Evolutionary conservation across 2,329 filamentous ascomycete species (phyloP).

Genomic region (Rasamsonia emersonii): DNA sequence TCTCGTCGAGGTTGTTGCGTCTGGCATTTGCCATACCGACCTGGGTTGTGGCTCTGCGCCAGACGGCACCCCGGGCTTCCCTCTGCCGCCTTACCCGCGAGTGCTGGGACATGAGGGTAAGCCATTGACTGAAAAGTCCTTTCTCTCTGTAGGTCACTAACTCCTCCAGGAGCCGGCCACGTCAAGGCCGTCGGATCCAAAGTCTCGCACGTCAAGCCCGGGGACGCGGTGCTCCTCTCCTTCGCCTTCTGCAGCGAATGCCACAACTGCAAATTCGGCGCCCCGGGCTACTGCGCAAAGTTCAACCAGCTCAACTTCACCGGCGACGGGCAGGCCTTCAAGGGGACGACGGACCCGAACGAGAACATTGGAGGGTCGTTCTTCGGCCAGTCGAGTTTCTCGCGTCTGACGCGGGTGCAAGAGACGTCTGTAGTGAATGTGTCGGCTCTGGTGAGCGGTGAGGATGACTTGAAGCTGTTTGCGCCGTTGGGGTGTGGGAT

Average conservation of each 20-base stretch:
- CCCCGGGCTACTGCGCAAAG: slow-evolving; percentile 40
- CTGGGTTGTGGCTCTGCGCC: slow-evolving; percentile 37
- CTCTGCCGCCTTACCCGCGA: slow-evolving; percentile 32
- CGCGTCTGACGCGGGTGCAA: slow-evolving; percentile 31
- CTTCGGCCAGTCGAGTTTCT: slow-evolving; percentile 43
- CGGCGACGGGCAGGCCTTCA: too few species aligned
- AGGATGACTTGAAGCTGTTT: slow-evolving; percentile 29
- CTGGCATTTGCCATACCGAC: slow-evolving; percentile 50
- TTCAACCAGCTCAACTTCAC: too few species aligned
- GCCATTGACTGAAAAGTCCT: not conserved
- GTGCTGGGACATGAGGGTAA: slow-evolving; percentile 48
- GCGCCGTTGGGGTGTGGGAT: slow-evolving; percentile 40
- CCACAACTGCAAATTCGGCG: slow-evolving; percentile 37
- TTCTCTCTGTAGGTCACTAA: not conserved
- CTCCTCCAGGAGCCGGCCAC: slow-evolving; percentile 32
- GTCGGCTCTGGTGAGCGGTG: slow-evolving; percentile 24
- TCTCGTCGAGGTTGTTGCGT: slow-evolving; percentile 45
- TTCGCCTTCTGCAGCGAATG: slow-evolving; percentile 42
- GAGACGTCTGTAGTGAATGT: slow-evolving; percentile 37
- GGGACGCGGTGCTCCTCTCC: slow-evolving; percentile 41
- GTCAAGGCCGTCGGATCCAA: slow-evolving; percentile 37
- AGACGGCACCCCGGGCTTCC: slow-evolving; percentile 23
- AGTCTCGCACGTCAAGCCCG: slow-evolving; percentile 33
- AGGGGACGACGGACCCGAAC: too few species aligned
- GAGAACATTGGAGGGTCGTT: slow-evolving; percentile 34